Base-by-base conservation (phyloP, 768 basidiomycete species). In the Leccinum obscurum region DNA sequence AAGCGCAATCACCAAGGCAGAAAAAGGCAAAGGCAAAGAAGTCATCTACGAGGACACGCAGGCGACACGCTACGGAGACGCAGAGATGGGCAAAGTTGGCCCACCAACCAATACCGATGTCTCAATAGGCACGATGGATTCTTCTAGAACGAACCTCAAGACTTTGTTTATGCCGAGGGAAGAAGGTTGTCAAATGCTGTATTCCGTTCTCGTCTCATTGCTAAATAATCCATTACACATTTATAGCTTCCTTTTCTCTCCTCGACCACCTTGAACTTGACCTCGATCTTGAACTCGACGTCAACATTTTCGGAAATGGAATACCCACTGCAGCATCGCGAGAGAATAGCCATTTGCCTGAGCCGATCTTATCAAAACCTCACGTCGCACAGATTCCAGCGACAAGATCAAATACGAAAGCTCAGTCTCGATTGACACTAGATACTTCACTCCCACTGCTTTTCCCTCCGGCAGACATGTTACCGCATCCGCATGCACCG, bases 201-300 rank as follows among this genome's bases (percentile, higher is more conserved):
- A 10, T 55, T 34, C 26, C 2, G 22, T 39, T 11, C 14, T 28
- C 32, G 7, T 49, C n/a, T 52, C 11, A 3, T 41, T 35, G 6
- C 28, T 55, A 32, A 68, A 34, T 4, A n/a, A 13, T 51, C 1
- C 15, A 17, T 50, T 44, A 6, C n/a, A n/a, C 34, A 13, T 49
- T 52, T 8, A 6, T 60, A 88, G 87, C 75, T 46, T 83, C 83
- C 20, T 93, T 93, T 73, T 92, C 92, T 11, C 77, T 93, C n/a
- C 78, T 92, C 4, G 82, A 81, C 0, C 86, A 92, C 62, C 82
- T 93, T 37, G 86, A 90, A 58, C 82, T 92, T 32, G 86, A 90
- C 53, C 77, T 92, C 22, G 90, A 92, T 61, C 77, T 86, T 34
- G 89, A 89, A 52, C 76, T 89, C 15, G 88, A 89, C 55, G 81